Conservation (phyloP, 177 flowering plant genomes). For the Vitis hybrid region DNA sequence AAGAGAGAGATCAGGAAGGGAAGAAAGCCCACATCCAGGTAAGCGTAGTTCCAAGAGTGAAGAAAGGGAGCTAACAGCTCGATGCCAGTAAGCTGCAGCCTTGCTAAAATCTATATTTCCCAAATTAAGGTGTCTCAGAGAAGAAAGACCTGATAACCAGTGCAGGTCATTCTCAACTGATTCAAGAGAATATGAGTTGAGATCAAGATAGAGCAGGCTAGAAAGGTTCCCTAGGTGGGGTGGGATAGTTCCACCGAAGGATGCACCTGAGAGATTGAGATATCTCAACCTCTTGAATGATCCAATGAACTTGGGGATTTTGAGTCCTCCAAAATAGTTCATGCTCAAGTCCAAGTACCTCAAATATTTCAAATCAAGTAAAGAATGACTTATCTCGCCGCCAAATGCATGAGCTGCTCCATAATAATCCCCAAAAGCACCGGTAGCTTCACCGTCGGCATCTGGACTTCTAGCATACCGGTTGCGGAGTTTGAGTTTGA, state of each 20-base stretch:
- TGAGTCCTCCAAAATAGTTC: background rate
- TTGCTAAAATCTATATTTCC: conserved; percentile 12
- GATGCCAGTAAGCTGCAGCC: conserved; percentile 11
- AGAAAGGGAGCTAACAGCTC: conserved; percentile 16
- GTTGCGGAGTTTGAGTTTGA: too few relatives aligned
- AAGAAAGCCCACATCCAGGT: conserved; percentile 13
- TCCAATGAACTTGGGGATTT: conserved; percentile 14
- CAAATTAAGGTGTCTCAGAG: conserved; percentile 15
- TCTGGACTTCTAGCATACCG: too few relatives aligned
- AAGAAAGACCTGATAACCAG: conserved; percentile 16
- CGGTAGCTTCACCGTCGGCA: too few relatives aligned
- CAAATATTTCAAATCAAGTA: conserved; percentile 11
- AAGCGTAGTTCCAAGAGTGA: conserved; percentile 19
- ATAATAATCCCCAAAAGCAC: background rate
- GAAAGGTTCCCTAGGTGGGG: conserved; percentile 14
- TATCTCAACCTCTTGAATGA: conserved; percentile 2
- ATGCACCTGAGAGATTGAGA: background rate
- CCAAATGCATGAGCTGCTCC: background rate
- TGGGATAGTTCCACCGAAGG: conserved; percentile 8
- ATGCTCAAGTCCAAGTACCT: conserved; percentile 5
- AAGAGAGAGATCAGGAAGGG: too few relatives aligned
- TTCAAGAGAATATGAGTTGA: conserved; percentile 1
- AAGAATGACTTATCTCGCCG: conserved; percentile 14
- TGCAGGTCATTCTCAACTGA: conserved; percentile 5
- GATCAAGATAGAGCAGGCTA: conserved; percentile 14